phyloP scores from a whole-genome alignment of 2,329 filamentous ascomycete genomes.

The Claviceps africana region DNA sequence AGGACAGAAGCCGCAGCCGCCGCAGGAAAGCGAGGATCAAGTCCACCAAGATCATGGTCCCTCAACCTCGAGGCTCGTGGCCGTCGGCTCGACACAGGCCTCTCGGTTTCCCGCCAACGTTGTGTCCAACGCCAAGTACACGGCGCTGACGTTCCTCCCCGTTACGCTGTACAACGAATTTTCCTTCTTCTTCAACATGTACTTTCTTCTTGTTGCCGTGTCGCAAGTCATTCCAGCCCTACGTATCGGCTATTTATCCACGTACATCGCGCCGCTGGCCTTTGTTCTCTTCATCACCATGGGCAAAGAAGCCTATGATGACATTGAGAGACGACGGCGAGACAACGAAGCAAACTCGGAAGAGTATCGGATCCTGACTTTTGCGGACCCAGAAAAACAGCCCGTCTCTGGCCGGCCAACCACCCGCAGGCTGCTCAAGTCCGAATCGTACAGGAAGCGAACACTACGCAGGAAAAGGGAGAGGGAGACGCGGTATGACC shows the following conservation, averaged over 20 bases:
- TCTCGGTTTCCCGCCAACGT: conserved; percentile 77
- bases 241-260: conserved; percentile 85
- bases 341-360: conserved; percentile 94
- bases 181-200: conserved; percentile 99
- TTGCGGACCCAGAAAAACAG: conserved; percentile 41
- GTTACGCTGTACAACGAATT: conserved; percentile 96
- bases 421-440: conserved; percentile 28
- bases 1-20: conserved; percentile 5
- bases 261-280: conserved; percentile 81
- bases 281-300: conserved; percentile 88
- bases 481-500: conserved; percentile 18
- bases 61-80: conserved; percentile 57
- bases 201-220: conserved; percentile 87
- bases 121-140: conserved; percentile 96
- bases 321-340: conserved; percentile 70
- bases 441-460: conserved; percentile 18
- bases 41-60: conserved; percentile 45
- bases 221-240: conserved; percentile 85
- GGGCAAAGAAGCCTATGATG: conserved; percentile 90
- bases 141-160: conserved; percentile 83
- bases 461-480: conserved; percentile 17
- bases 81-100: conserved; percentile 60
- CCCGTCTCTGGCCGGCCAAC: conserved; percentile 23
- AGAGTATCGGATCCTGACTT: conserved; percentile 63
- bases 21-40: conserved; percentile 19